These are phyloP conservation scores for Citrullus mucosospermus DNA, from an alignment of 306 rosid species.

Conservation along the genomic window DNA sequence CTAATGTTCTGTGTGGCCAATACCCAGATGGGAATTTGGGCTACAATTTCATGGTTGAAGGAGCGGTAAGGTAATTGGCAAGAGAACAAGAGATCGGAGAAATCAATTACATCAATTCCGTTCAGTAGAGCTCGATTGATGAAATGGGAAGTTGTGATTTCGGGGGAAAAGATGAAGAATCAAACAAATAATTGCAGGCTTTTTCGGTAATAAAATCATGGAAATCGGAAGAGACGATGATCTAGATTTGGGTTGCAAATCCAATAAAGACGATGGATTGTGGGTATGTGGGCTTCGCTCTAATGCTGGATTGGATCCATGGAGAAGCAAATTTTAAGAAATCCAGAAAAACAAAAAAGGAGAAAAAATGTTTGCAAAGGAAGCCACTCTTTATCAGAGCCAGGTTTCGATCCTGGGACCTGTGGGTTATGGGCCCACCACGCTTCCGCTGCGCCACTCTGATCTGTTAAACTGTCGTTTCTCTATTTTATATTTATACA, in stretches of 20 bases:
- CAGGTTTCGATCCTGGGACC: constrained; percentile 6
- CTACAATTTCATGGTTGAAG: background rate
- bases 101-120: background rate
- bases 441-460: constrained; percentile 9
- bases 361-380: background rate
- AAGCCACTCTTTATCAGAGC: constrained; percentile 1
- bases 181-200: too few species aligned
- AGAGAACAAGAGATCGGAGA: background rate
- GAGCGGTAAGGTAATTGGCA: background rate
- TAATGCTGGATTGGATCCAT: background rate
- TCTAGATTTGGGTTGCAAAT: background rate
- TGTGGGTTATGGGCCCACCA: constrained; percentile 8
- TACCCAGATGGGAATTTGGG: constrained; percentile 1
- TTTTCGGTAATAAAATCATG: background rate
- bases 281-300: background rate
- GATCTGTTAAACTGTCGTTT: background rate
- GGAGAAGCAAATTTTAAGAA: background rate
- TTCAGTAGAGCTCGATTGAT: background rate
- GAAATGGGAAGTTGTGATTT: background rate
- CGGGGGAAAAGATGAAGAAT: background rate
- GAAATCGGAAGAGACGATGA: background rate
- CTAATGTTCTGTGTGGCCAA: background rate
- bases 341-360: too few species aligned
- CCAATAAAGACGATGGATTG: background rate
- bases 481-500: too few species aligned